Conservation (phyloP, 2,329 filamentous ascomycete genomes). For the Ceratocystiopsis brevicomis region DNA sequence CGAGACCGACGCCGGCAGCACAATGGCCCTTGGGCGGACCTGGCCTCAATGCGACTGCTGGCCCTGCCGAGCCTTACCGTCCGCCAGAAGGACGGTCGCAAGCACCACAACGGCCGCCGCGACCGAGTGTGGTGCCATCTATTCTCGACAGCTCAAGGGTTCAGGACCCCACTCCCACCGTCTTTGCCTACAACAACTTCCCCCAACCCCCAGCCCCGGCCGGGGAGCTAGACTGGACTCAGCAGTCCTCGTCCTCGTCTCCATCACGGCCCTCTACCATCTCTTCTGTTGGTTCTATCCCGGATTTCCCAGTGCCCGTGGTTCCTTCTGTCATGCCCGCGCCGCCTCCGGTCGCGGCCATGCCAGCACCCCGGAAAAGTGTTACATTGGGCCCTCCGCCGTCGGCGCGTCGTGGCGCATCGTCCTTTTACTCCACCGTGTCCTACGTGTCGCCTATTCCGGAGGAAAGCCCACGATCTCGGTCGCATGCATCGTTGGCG, state of each 20-base stretch:
- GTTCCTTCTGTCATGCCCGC: constrained; percentile 11
- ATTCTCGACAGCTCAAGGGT: constrained; percentile 36
- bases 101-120: constrained; percentile 38
- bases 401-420: constrained; percentile 38
- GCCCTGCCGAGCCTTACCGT: constrained; percentile 23
- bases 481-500: constrained; percentile 45
- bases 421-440: constrained; percentile 44
- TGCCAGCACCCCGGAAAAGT: constrained; percentile 22
- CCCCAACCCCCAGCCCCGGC: neutral
- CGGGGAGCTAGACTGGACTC: neutral
- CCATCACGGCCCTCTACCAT: constrained; percentile 33
- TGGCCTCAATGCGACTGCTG: constrained; percentile 6
- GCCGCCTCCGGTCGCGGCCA: constrained; percentile 8
- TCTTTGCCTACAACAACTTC: constrained; percentile 16
- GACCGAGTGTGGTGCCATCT: constrained; percentile 40
- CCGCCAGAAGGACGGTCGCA: constrained; percentile 30
- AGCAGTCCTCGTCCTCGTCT: constrained; percentile 16
- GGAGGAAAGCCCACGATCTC: constrained; percentile 43
- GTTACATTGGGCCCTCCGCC: constrained; percentile 40
- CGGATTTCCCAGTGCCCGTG: constrained; percentile 35
- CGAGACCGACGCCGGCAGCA: constrained; percentile 29
- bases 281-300: constrained; percentile 36
- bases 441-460: constrained; percentile 59
- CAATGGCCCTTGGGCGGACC: constrained; percentile 34
- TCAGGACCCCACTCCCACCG: constrained; percentile 36